Evolutionary conservation across 2,329 filamentous ascomycete species (phyloP), one percentile per base, ranked within the genome.

Genomic region (Aspergillus phoenicis): DNA sequence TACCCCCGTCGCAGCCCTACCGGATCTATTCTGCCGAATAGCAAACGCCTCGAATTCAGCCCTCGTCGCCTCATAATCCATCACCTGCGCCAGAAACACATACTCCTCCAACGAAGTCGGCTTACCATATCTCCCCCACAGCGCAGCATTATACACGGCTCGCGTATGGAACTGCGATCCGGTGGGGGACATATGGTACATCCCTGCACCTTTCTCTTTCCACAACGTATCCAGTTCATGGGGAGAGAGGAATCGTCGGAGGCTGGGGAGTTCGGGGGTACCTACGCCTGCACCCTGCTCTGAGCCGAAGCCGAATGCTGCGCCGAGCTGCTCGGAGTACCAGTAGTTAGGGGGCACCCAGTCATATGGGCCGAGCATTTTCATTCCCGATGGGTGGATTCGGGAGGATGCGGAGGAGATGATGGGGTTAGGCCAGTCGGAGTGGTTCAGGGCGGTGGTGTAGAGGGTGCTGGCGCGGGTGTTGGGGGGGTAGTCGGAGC

Each of bases 261-360:
- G 71, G 36, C 83, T 86, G 17, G 59, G 71, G 0, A 86, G 62
- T 64, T 86, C 84, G 0, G 87, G 87, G 0, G 86, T 89, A 0
- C 87, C 87, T 0, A 87, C 85, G 1, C 87, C 87, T 0, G 86
- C 74, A 2, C 86, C 85, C 2, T 86, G 79, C 71, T 89, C 87
- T 0, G 85, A 86, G 0, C 85, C 86, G 62, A 89, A 89, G 0
- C 87, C 86, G 64, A 86, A 87, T 0, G 85, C 85, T 0, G 84
- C 83, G 0, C 86, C 86, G 0, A 82, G 67, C 52, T 80, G 72
- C 59, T 80, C 71, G 49, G 83, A 81, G 63, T 83, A 87, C 86
- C 85, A 89, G 72, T 89, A 89, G 63, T 84, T 86, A 0, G 86
- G 86, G 0, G 87, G 84, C 0, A 87, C 84, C 85, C 85, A 89